A percentile compares a stretch with the other conserved stretches of the same genome.
These are phyloP conservation scores for Phytophthora colocasiae DNA, from an alignment of 352 stramenopile genomes.

Conservation along the genomic window DNA sequence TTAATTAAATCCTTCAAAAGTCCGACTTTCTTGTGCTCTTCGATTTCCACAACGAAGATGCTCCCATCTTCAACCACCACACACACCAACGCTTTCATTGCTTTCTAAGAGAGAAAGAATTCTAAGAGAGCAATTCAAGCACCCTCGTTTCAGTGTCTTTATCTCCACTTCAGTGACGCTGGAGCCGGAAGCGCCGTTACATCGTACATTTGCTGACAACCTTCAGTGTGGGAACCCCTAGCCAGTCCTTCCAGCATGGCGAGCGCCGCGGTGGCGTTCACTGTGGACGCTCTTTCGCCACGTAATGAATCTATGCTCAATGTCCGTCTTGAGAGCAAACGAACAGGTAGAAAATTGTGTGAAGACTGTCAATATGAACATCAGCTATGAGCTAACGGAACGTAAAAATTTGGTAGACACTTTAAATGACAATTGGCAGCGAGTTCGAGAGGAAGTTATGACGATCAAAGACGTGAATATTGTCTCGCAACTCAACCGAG, in stretches of 20 bases:
- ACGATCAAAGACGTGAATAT: conserved; percentile 24
- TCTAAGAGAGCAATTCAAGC: no score
- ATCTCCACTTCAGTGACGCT: conserved; percentile 9
- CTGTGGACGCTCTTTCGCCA: conserved; percentile 20
- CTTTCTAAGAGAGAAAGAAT: no score
- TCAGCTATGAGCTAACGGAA: conserved; percentile 1
- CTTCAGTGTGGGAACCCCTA: conserved; percentile 12
- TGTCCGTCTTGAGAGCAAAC: conserved; percentile 26
- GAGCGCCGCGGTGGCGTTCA: conserved; percentile 30
- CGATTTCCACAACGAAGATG: no score
- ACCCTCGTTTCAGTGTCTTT: conserved; percentile 9
- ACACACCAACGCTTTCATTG: no score
- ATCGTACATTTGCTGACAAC: conserved; percentile 13
- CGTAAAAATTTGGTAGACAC: conserved; percentile 12
- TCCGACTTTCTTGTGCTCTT: no score
- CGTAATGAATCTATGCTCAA: conserved; percentile 6
- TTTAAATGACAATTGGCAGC: conserved; percentile 22
- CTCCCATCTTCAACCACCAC: no score
- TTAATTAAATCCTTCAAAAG: no score
- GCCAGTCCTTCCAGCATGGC: conserved; percentile 29
- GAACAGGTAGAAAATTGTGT: conserved; percentile 6
- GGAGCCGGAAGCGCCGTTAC: conserved; percentile 26
- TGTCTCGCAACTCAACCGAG: conserved; percentile 29
- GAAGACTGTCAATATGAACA: background rate
- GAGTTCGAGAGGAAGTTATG: conserved; percentile 17